phyloP scores from a whole-genome alignment of 805 yeast genomes.

The Yamadazyma philogaea region DNA sequence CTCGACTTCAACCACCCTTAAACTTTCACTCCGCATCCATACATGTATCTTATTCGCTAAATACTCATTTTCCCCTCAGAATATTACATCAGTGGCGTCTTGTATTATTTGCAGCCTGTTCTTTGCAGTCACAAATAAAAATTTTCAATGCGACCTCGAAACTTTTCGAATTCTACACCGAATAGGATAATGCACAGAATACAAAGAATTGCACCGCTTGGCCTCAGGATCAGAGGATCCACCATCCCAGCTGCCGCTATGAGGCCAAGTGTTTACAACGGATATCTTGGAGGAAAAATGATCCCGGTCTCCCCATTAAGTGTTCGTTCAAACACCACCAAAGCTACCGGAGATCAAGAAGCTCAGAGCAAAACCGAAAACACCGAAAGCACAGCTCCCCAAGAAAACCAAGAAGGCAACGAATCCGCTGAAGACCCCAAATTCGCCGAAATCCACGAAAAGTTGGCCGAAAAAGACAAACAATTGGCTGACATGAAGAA shows the following conservation, averaged over 20 bases:
- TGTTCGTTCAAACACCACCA: conserved; percentile 19
- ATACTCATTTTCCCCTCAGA: too few species aligned
- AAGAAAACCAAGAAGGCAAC: conserved; percentile 3
- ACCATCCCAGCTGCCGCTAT: neutral
- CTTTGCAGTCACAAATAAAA: conserved; percentile 9
- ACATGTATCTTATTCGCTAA: too few species aligned
- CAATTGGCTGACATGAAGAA: conserved; percentile 82
- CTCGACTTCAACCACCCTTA: too few species aligned
- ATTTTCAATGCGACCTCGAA: conserved; percentile 4
- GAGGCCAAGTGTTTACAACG: conserved; percentile 1
- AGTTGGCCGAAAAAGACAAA: conserved; percentile 59
- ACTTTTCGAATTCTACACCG: neutral
- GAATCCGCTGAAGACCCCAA: conserved; percentile 19
- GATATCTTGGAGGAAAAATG: neutral
- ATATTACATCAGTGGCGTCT: too few species aligned
- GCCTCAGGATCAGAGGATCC: conserved; percentile 2
- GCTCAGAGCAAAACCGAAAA: conserved; percentile 13
- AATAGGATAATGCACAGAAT: conserved; percentile 2
- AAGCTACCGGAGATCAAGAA: conserved; percentile 16
- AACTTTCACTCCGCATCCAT: too few species aligned
- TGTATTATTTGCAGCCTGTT: conserved; percentile 6
- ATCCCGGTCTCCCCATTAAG: neutral
- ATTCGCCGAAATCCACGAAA: conserved; percentile 42
- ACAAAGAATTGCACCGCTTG: conserved; percentile 5
- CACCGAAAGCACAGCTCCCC: conserved; percentile 6